A percentile compares a stretch with the other conserved stretches of the same genome.
Conservation (phyloP, 2,329 filamentous ascomycete genomes). For the Blastomyces percursus region DNA sequence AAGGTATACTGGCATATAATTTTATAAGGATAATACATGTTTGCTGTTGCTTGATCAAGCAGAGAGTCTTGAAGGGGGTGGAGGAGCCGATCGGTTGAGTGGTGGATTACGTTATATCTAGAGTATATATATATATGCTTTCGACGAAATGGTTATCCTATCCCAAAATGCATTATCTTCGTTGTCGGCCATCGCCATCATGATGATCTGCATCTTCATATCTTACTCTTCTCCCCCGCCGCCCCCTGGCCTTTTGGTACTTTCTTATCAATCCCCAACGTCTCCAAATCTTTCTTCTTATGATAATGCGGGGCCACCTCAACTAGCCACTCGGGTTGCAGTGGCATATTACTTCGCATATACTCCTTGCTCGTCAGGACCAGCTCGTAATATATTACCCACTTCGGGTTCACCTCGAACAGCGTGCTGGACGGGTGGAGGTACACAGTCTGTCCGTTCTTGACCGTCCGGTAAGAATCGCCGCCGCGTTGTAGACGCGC, state of each 20-base stretch:
- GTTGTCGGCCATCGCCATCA: background rate
- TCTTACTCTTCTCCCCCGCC: conserved; percentile 30
- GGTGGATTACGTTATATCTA: too few species aligned
- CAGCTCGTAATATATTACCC: conserved; percentile 76
- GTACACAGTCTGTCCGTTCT: conserved; percentile 78
- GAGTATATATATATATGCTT: background rate
- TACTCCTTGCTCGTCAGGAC: conserved; percentile 94
- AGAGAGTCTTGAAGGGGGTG: too few species aligned
- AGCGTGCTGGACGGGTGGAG: conserved; percentile 83
- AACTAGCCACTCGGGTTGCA: conserved; percentile 72
- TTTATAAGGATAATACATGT: too few species aligned
- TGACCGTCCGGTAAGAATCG: conserved; percentile 81
- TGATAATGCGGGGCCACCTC: conserved; percentile 93
- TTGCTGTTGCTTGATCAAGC: too few species aligned
- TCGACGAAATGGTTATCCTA: background rate
- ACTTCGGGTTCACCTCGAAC: conserved; percentile 69
- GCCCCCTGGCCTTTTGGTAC: conserved; percentile 50
- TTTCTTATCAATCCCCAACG: conserved; percentile 64
- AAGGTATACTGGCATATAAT: too few species aligned
- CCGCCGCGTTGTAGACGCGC: conserved; percentile 73
- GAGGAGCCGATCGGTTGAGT: too few species aligned
- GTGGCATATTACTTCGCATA: conserved; percentile 76
- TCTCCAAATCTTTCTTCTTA: conserved; percentile 81
- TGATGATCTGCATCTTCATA: conserved; percentile 10
- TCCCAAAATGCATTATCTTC: background rate